Conservation (phyloP, 225 moss, liverwort and hornwort genomes). For the Pseudisothecium myosuroides region DNA sequence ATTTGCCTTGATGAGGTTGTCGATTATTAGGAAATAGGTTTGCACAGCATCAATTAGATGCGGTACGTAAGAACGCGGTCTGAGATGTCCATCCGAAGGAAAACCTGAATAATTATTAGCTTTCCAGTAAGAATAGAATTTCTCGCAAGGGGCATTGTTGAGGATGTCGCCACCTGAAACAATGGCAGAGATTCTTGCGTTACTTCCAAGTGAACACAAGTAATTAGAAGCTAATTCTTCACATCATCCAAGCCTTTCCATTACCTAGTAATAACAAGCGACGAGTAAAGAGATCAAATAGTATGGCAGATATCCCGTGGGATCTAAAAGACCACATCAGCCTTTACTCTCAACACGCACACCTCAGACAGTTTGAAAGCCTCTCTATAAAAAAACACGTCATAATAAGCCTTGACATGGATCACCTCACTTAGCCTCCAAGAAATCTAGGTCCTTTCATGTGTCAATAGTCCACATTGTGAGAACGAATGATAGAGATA, state of each 20-base stretch:
- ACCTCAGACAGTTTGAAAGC: neutral
- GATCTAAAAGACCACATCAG: neutral
- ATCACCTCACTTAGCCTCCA: neutral
- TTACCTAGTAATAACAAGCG: neutral
- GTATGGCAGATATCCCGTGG: slow-evolving; percentile 4
- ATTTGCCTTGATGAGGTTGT: slow-evolving; percentile 44
- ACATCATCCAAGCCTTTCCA: neutral
- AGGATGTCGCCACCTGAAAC: slow-evolving; percentile 56
- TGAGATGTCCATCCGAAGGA: slow-evolving; percentile 49
- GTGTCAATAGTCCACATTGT: neutral
- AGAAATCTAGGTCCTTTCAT: neutral
- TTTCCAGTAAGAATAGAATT: slow-evolving; percentile 70
- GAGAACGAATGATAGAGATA: neutral
- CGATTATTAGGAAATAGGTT: slow-evolving; percentile 60
- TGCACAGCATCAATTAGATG: slow-evolving; percentile 83
- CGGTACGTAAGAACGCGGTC: slow-evolving; percentile 74
- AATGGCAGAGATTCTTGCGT: neutral
- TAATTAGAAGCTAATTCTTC: neutral
- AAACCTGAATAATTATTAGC: slow-evolving; percentile 43
- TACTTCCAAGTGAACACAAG: neutral
- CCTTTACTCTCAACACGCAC: neutral
- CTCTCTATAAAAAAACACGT: neutral
- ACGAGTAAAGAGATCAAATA: neutral
- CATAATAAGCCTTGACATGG: neutral
- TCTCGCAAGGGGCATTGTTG: slow-evolving; percentile 35